These are phyloP conservation scores for Pseudevernia furfuracea DNA, from an alignment of 495 filamentous ascomycete genomes.

Conservation along the genomic window DNA sequence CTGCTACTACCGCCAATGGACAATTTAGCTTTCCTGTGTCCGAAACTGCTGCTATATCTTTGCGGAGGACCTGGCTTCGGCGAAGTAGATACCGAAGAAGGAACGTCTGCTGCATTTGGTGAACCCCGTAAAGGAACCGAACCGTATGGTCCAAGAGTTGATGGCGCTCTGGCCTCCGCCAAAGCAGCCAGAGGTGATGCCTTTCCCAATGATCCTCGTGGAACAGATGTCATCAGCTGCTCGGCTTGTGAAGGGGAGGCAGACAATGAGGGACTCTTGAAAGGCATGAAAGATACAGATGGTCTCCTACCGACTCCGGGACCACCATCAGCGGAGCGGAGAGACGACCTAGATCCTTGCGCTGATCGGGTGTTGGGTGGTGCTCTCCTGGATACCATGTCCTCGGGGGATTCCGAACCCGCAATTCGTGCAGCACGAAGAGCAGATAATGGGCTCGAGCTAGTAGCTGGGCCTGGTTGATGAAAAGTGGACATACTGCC, in stretches of 20 bases:
- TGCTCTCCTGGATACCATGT: conserved; percentile 56
- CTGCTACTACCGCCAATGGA: conserved; percentile 65
- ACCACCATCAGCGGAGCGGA: conserved; percentile 47
- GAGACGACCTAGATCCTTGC: conserved; percentile 53
- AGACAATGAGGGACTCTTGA: conserved; percentile 89
- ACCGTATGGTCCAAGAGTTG: conserved; percentile 56
- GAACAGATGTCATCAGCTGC: conserved; percentile 48
- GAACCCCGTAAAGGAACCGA: conserved; percentile 55
- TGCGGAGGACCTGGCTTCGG: conserved; percentile 66
- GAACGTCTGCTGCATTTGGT: conserved; percentile 41
- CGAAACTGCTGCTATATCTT: conserved; percentile 78
- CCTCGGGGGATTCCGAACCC: conserved; percentile 41
- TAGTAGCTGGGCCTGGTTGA: conserved; percentile 61
- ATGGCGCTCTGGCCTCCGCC: conserved; percentile 58
- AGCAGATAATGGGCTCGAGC: conserved; percentile 81
- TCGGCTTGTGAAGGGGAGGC: conserved; percentile 68
- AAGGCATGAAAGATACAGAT: conserved; percentile 87
- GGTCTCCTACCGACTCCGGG: conserved; percentile 57
- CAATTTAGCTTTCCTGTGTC: conserved; percentile 66
- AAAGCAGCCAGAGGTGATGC: conserved; percentile 46
- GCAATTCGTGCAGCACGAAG: conserved; percentile 60
- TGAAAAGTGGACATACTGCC: conserved; percentile 92
- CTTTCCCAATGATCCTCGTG: conserved; percentile 50
- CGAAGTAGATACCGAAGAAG: conserved; percentile 57
- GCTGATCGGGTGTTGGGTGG: conserved; percentile 50